Conservation (phyloP, 2,329 filamentous ascomycete genomes). For the Trichoderma harzianum region DNA sequence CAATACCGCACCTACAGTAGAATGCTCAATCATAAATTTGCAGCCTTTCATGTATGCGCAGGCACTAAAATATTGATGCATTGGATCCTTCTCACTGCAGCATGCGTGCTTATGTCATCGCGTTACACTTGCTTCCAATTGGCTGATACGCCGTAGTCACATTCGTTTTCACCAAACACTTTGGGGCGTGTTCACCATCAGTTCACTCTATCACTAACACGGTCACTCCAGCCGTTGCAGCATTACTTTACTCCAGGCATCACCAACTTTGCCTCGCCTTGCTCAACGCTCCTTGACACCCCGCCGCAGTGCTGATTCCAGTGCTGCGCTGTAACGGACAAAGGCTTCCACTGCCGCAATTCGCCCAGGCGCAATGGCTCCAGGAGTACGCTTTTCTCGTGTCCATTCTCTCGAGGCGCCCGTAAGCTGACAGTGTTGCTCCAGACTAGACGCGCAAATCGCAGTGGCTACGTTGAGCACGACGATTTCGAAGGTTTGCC, state of each 20-base stretch:
- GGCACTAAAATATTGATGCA: not conserved
- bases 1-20: not conserved
- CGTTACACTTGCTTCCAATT: not conserved
- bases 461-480: slow-evolving; percentile 55
- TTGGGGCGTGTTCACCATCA: not conserved
- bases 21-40: not conserved
- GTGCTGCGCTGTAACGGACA: not conserved
- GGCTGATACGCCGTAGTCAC: not conserved
- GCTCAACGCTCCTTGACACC: not conserved
- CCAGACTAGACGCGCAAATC: slow-evolving; percentile 56
- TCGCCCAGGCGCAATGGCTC: slow-evolving; percentile 35
- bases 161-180: not conserved
- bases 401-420: not conserved
- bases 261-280: not conserved
- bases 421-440: slow-evolving; percentile 21
- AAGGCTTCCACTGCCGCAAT: not conserved
- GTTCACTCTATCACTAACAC: not conserved
- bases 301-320: not conserved
- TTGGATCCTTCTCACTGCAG: not conserved
- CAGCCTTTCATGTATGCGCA: not conserved
- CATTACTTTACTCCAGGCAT: not conserved
- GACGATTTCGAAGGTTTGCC: slow-evolving; percentile 57
- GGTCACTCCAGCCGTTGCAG: not conserved
- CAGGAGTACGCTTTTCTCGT: slow-evolving; percentile 32
- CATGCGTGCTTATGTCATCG: slow-evolving; percentile 17